Evolutionary conservation across 2,329 filamentous ascomycete genomes (phyloP).

Genomic region (Trichophyton mentagrophytes): DNA sequence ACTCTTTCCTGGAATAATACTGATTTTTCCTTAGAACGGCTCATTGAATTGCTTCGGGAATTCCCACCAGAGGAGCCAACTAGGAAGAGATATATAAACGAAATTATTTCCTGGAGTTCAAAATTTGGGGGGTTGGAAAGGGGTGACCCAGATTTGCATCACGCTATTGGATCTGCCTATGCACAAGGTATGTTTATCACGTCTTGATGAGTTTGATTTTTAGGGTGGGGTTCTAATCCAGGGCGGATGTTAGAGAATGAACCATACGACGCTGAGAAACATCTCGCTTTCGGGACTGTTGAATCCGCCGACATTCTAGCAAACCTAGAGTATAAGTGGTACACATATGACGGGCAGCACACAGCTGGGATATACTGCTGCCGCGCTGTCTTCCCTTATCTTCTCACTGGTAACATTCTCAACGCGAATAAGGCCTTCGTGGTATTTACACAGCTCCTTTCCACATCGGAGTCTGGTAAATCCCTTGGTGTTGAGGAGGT

Average conservation of each 20-base stretch:
- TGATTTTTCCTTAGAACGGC: slow-evolving; percentile 33
- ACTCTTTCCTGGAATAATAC: not conserved
- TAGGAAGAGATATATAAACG: slow-evolving; percentile 79
- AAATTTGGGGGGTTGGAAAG: slow-evolving; percentile 77
- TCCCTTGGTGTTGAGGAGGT: slow-evolving; percentile 68
- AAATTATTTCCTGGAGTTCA: slow-evolving; percentile 77
- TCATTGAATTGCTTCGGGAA: slow-evolving; percentile 65
- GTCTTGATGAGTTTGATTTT: slow-evolving; percentile 4
- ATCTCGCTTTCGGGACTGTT: slow-evolving; percentile 76
- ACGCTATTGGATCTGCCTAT: slow-evolving; percentile 75
- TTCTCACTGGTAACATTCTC: slow-evolving; percentile 78
- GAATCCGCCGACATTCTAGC: slow-evolving; percentile 73
- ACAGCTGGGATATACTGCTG: slow-evolving; percentile 76
- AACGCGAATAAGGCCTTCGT: slow-evolving; percentile 74
- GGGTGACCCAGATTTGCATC: slow-evolving; percentile 87
- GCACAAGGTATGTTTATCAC: slow-evolving; percentile 50
- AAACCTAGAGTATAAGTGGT: slow-evolving; percentile 86
- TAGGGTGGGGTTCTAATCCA: not conserved
- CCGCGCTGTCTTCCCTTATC: slow-evolving; percentile 78
- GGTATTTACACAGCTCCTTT: slow-evolving; percentile 57
- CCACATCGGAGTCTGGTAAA: slow-evolving; percentile 35
- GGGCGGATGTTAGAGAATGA: slow-evolving; percentile 55
- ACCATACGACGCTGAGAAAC: slow-evolving; percentile 81
- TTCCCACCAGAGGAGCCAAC: slow-evolving; percentile 78
- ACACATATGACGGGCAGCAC: slow-evolving; percentile 74